Percentiles rank a stretch among this genome's conserved stretches.
Evolutionary conservation across 2,329 filamentous ascomycete genomes (phyloP).

Genomic region (Trichoderma aggressivum): DNA sequence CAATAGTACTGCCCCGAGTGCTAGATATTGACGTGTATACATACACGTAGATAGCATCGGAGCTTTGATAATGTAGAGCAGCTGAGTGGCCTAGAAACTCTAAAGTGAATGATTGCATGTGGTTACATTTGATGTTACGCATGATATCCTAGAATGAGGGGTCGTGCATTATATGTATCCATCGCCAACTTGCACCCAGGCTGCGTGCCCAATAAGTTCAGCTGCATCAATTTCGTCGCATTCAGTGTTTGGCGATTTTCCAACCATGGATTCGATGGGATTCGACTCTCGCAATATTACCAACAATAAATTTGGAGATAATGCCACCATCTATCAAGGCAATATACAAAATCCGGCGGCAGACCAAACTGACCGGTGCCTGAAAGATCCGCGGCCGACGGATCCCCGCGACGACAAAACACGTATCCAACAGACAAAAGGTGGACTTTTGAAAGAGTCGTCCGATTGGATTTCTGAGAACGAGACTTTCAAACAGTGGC

Average conservation of each 20-base stretch:
- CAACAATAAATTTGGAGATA: neutral
- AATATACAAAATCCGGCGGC: neutral
- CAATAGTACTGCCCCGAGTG: too few relatives aligned
- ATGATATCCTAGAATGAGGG: neutral
- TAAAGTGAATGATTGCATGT: neutral
- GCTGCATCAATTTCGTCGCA: neutral
- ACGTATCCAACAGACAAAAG: neutral
- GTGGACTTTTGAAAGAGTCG: neutral
- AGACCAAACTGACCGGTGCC: neutral
- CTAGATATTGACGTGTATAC: too few relatives aligned
- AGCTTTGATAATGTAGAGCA: neutral
- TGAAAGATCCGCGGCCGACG: neutral
- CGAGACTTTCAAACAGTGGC: neutral
- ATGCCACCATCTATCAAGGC: neutral
- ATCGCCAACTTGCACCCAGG: neutral
- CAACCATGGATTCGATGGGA: neutral
- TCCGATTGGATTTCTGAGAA: neutral
- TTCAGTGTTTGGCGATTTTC: fast-evolving
- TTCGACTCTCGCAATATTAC: neutral
- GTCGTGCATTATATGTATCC: neutral
- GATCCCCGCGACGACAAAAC: neutral
- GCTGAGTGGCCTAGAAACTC: neutral
- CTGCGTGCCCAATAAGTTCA: neutral
- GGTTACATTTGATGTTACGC: too few relatives aligned
- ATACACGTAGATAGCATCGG: too few relatives aligned